phyloP scores from a whole-genome alignment of 1,284 basidiomycete species.

The Leccinum ponderosum region DNA sequence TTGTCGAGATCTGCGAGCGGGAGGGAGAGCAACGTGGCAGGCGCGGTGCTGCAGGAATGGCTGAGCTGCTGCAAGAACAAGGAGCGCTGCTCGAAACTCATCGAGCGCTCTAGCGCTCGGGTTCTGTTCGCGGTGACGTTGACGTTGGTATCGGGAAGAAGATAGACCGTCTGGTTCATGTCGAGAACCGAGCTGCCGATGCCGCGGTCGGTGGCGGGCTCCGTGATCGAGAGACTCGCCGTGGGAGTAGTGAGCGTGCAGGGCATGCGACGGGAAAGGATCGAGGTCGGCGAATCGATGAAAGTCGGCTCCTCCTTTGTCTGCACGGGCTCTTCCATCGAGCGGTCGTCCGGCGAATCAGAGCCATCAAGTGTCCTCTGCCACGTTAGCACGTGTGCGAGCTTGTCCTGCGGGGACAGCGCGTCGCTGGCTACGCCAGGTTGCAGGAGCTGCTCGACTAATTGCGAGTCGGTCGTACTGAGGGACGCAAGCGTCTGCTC shows the following conservation, averaged over 20 bases:
- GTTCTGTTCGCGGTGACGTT: conserved; percentile 9
- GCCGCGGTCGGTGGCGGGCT: conserved; percentile 18
- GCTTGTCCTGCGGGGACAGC: conserved; percentile 18
- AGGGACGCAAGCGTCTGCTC: conserved; percentile 35
- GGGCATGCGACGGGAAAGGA: conserved; percentile 46
- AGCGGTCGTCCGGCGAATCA: background rate
- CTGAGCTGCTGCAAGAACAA: conserved; percentile 48
- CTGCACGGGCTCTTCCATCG: conserved; percentile 3
- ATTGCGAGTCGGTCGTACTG: conserved; percentile 26
- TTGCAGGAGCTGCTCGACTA: conserved; percentile 35
- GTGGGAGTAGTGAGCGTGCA: conserved; percentile 51
- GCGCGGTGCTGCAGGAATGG: conserved; percentile 36
- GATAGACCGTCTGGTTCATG: conserved; percentile 31
- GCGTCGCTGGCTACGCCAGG: conserved; percentile 31
- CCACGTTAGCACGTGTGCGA: conserved; percentile 29
- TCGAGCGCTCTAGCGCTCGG: conserved; percentile 42
- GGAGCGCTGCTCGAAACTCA: conserved; percentile 53
- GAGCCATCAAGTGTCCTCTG: conserved; percentile 21
- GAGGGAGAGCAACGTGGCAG: conserved; percentile 49
- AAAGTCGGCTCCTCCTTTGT: conserved; percentile 4
- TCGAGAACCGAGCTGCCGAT: conserved; percentile 23
- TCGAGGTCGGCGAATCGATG: background rate
- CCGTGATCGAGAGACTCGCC: conserved; percentile 39
- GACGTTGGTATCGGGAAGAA: conserved; percentile 15
- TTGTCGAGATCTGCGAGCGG: conserved; percentile 42